Evolutionary conservation across 495 filamentous ascomycete genomes (phyloP).

Genomic region (Daldinia grandis): DNA sequence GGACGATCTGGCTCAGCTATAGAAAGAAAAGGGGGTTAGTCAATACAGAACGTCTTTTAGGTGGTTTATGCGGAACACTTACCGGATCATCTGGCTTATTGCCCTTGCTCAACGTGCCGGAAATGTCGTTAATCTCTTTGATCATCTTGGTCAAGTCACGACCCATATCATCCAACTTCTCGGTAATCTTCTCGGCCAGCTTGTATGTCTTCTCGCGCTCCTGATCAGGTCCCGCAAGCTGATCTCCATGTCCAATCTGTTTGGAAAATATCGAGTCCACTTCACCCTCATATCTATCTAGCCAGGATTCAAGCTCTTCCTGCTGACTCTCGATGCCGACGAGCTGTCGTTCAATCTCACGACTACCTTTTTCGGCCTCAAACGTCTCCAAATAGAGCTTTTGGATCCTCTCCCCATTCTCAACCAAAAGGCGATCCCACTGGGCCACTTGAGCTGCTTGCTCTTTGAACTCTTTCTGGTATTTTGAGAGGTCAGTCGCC

Average conservation of each 20-base stretch:
- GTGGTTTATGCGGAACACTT: constrained; percentile 48
- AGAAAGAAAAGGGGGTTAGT: constrained; percentile 14
- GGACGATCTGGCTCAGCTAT: constrained; percentile 91
- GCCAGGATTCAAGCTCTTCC: constrained; percentile 80
- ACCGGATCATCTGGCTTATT: constrained; percentile 91
- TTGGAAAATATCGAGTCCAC: constrained; percentile 85
- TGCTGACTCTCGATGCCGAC: constrained; percentile 88
- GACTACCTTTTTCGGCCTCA: constrained; percentile 88
- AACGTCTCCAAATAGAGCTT: constrained; percentile 86
- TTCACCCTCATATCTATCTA: constrained; percentile 89
- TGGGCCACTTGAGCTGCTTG: constrained; percentile 85
- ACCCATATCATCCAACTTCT: constrained; percentile 88
- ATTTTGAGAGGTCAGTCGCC: constrained; percentile 93
- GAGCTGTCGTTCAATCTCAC: constrained; percentile 91
- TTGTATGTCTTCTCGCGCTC: constrained; percentile 95
- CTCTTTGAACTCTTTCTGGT: constrained; percentile 92
- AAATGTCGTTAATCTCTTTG: constrained; percentile 93
- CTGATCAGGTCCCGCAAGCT: constrained; percentile 84
- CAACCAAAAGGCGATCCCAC: constrained; percentile 92
- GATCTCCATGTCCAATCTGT: constrained; percentile 69
- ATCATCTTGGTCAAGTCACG: constrained; percentile 94
- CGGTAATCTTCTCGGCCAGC: constrained; percentile 87
- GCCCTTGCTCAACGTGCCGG: constrained; percentile 82
- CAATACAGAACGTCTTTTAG: background rate
- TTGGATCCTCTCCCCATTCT: constrained; percentile 90